Base-by-base conservation (phyloP, 495 filamentous ascomycete species). In the Oleoguttula mirabilis region DNA sequence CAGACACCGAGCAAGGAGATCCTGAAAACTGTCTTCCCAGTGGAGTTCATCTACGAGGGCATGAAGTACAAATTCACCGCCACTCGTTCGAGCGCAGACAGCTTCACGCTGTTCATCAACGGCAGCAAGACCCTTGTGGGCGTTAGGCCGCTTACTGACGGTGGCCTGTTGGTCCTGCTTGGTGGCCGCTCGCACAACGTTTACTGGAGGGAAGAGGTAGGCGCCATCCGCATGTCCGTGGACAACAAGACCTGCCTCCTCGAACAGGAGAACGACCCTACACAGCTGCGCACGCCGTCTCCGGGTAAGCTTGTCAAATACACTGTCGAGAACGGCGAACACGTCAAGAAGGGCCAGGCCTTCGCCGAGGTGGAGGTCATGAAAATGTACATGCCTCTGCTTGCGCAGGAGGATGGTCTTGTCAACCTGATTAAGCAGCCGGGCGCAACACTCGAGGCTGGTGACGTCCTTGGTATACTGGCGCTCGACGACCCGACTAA, bases 321-420 rank as follows among this genome's bases (percentile, higher is more conserved):
- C 67, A 84, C 82, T 10, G 85, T 99, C 1, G 92, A 96, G 61
- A 96, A 92, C 54, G 92, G 92, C 38, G 82, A 92, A 54, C 90
- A 96, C 60, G 78, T 99, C 55, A 80, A 75, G 59, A 86, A 88
- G 48, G 88, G 88, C 39, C 86, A 99, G 62, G 70, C 88, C 6
- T 99, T 84, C 57, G 90, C 90, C 39, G 90, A 99, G 58, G 90
- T 99, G 39, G 90, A 99, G 62, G 92, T 99, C 61, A 99, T 99
- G 90, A 99, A 99, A 72, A 99, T 99, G 90, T 96, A 94, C 69
- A 99, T 99, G 90, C 90, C 90, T 54, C 72, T 99, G 39, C 71
- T 99, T 41, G 81, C 90, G n/a, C 80, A 88, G 62, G 90, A 99
- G 61, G 92, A 94, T 51, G 90, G 90, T 65, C 79, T 88, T 41